Evolutionary conservation across 352 stramenopile species (phyloP).

Genomic region (Aphanomyces astaci): DNA sequence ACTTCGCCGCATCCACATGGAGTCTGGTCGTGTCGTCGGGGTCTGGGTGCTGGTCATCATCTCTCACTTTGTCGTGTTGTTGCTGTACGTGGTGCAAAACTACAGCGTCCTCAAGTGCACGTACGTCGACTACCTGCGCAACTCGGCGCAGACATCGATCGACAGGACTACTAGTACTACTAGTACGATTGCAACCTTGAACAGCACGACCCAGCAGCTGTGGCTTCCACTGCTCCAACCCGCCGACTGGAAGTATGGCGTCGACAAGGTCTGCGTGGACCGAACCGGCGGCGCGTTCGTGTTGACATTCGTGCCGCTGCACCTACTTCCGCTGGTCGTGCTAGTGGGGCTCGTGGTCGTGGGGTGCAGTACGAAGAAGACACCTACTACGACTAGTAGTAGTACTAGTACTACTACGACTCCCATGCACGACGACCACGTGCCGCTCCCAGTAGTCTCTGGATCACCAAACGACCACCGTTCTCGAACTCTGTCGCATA

Average conservation of each 20-base stretch:
- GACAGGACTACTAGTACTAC: slow-evolving; percentile 37
- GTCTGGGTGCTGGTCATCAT: slow-evolving; percentile 24
- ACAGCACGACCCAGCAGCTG: background rate
- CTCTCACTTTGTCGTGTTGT: slow-evolving; percentile 63
- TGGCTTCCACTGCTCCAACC: slow-evolving; percentile 40
- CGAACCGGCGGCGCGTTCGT: slow-evolving; percentile 28
- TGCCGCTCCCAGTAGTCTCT: background rate
- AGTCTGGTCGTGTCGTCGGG: background rate
- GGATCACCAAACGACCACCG: background rate
- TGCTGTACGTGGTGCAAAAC: slow-evolving; percentile 58
- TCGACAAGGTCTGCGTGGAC: slow-evolving; percentile 46
- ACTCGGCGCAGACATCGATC: slow-evolving; percentile 45
- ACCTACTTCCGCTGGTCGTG: background rate
- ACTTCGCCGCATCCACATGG: slow-evolving; percentile 10
- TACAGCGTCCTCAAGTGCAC: slow-evolving; percentile 74
- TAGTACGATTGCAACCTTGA: slow-evolving; percentile 71
- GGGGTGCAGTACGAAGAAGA: no score
- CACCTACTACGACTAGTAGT: no score
- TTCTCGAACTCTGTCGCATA: no score
- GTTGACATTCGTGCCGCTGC: background rate
- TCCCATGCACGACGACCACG: no score
- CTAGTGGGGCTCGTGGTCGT: background rate
- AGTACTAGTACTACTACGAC: no score
- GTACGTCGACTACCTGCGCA: slow-evolving; percentile 84
- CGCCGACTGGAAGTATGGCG: slow-evolving; percentile 68